Conservation (phyloP, 352 stramenopile species). For the Pythium rhizo-oryzae region DNA sequence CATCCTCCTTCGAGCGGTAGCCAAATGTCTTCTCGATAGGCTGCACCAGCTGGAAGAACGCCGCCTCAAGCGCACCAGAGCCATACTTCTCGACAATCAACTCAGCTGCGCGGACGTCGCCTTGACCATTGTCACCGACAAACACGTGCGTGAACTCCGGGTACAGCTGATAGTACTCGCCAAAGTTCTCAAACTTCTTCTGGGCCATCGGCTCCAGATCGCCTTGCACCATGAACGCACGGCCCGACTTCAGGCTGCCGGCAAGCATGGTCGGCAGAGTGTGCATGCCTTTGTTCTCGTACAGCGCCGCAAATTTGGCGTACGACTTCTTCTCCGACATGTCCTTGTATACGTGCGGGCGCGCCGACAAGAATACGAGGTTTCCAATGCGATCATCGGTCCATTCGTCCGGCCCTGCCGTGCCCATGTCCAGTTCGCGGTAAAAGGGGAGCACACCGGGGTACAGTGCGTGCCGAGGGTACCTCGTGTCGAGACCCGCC, state of each 20-base stretch:
- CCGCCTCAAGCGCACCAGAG: constrained; percentile 63
- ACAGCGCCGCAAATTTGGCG: constrained; percentile 95
- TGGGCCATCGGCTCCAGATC: constrained; percentile 96
- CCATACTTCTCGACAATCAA: constrained; percentile 86
- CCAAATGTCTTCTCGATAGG: constrained; percentile 86
- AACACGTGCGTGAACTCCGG: constrained; percentile 99
- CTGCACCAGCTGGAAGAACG: constrained; percentile 92
- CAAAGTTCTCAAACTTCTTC: constrained; percentile 97
- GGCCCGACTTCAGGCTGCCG: constrained; percentile 93
- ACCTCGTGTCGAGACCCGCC: constrained; percentile 94
- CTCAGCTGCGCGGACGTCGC: constrained; percentile 91
- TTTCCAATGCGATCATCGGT: constrained; percentile 93
- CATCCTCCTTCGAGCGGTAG: constrained; percentile 68
- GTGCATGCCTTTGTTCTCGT: constrained; percentile 94
- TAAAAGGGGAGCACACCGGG: constrained; percentile 98
- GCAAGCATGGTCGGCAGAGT: constrained; percentile 95
- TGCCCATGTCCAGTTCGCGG: constrained; percentile 96
- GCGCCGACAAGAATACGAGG: constrained; percentile 97
- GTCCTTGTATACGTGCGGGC: constrained; percentile 99
- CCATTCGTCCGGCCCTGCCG: constrained; percentile 88
- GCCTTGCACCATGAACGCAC: constrained; percentile 95
- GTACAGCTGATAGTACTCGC: constrained; percentile 97
- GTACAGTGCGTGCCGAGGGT: constrained; percentile 94
- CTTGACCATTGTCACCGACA: constrained; percentile 98
- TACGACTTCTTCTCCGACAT: constrained; percentile 98